Evolutionary conservation across 495 filamentous ascomycete species (phyloP), one percentile per base, ranked within the genome.

Genomic region (Ramalina peruviana): DNA sequence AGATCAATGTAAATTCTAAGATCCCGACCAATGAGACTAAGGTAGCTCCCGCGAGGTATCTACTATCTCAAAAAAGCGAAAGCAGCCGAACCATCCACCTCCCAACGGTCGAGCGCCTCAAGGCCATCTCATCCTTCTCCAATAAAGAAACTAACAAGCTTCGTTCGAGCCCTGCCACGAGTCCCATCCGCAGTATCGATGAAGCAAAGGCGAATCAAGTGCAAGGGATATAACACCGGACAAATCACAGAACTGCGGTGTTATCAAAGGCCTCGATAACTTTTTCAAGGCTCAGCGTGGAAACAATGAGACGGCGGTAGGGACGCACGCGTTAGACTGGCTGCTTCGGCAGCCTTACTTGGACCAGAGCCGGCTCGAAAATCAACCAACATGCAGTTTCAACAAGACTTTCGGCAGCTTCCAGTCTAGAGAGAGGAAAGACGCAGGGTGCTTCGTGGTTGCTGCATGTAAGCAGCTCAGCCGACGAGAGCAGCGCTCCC

Each of bases 231-330:
- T 44, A 57, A 57, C 13, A 54, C 57, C 3, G 50, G 44, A 11
- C 62, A 58, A 41, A 48, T 49, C 9, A 51, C 53, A 15, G 70
- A 74, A 46, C 27, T 87, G 83, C 53, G 58, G 60, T 15, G 43
- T 64, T 25, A 56, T 56, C 26, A 78, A 78, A 55, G 53, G 56
- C 0, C 45, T 76, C 1, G 65, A 75, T 0, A 60, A 64, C 0
- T 87, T 84, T 59, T 73, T 73, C 40, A 81, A 78, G 53, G 62
- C 52, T 20, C 75, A 82, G 52, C 69, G 79, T 0, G 60, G 60
- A 16, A 66, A 69, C 17, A 62, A 61, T 1, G 68, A 73, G 11
- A 54, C 58, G 10, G 67, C 72, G 3, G 80, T 80, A n/a, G n/a
- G 67, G 62, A 72, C 60, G 20, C 20, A 15, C 33, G 23, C 23